Percentiles rank a stretch among this genome's conserved stretches.
Evolutionary conservation across 1,284 basidiomycete genomes (phyloP).

Genomic region (Ganoderma lucidum): DNA sequence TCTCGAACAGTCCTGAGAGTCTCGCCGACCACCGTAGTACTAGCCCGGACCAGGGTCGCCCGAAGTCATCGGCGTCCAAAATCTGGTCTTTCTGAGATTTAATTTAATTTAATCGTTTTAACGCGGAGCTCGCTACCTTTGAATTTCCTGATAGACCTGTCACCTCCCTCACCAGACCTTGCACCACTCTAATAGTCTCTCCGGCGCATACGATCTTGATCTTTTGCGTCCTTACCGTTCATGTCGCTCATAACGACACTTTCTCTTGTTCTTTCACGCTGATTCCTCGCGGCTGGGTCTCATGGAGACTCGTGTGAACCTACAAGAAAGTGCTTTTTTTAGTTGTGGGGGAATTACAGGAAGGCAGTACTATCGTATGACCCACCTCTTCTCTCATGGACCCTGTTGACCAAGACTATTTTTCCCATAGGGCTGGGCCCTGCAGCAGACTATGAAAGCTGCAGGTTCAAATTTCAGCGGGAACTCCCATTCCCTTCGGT

Average conservation of each 20-base stretch:
- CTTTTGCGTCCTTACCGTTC: background rate
- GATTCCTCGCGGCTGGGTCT: background rate
- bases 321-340: too few relatives aligned
- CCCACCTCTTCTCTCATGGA: background rate
- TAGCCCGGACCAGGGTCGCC: background rate
- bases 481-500: background rate
- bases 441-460: background rate
- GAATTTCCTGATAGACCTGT: too few relatives aligned
- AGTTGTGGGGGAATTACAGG: background rate
- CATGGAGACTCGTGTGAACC: background rate
- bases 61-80: background rate
- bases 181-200: too few relatives aligned
- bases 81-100: background rate
- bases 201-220: background rate
- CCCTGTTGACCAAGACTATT: background rate
- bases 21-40: background rate
- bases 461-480: background rate
- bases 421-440: background rate
- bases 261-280: background rate
- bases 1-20: slow-evolving; percentile 2
- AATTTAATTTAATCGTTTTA: background rate
- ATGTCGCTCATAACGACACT: background rate
- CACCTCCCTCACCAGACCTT: too few relatives aligned
- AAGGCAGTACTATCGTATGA: background rate
- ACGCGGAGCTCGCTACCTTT: background rate